A percentile compares a stretch with the other conserved stretches of the same genome.
phyloP scores from a whole-genome alignment of 2,329 filamentous ascomycete species.

The Aaosphaeria pasadenensis region DNA sequence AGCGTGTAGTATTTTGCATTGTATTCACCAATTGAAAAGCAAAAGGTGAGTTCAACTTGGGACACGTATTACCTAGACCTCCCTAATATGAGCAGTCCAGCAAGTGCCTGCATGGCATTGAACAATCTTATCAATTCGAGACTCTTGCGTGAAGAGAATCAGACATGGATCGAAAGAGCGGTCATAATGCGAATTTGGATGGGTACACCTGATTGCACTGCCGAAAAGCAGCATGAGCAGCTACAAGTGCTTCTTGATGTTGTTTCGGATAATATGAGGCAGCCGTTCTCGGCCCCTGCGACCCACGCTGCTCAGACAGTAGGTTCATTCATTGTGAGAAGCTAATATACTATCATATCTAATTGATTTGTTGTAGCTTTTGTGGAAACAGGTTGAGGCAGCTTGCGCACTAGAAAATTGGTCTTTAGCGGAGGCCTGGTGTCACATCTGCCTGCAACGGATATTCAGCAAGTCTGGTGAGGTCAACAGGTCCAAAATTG shows the following conservation, averaged over 20 bases:
- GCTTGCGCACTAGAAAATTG: slow-evolving; percentile 54
- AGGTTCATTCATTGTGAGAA: slow-evolving; percentile 18
- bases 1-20: slow-evolving; percentile 54
- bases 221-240: slow-evolving; percentile 32
- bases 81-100: slow-evolving; percentile 19
- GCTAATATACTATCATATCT: background rate
- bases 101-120: slow-evolving; percentile 49
- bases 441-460: slow-evolving; percentile 62
- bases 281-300: slow-evolving; percentile 56
- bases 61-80: too few relatives aligned
- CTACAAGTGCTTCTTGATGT: slow-evolving; percentile 45
- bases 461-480: slow-evolving; percentile 66
- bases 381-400: slow-evolving; percentile 77
- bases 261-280: slow-evolving; percentile 46
- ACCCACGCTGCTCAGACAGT: slow-evolving; percentile 68
- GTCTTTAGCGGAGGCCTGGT: slow-evolving; percentile 65
- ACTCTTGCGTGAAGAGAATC: slow-evolving; percentile 50
- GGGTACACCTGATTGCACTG: slow-evolving; percentile 47
- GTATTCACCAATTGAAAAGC: slow-evolving; percentile 62
- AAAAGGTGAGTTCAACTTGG: slow-evolving; percentile 16
- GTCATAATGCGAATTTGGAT: slow-evolving; percentile 69
- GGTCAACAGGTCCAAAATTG: slow-evolving; percentile 65
- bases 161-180: slow-evolving; percentile 65
- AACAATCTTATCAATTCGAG: slow-evolving; percentile 62
- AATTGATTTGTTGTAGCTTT: slow-evolving; percentile 50